phyloP scores from a whole-genome alignment of 371 early-diverging fungal genomes.

The Basidiobolus meristosporus region DNA sequence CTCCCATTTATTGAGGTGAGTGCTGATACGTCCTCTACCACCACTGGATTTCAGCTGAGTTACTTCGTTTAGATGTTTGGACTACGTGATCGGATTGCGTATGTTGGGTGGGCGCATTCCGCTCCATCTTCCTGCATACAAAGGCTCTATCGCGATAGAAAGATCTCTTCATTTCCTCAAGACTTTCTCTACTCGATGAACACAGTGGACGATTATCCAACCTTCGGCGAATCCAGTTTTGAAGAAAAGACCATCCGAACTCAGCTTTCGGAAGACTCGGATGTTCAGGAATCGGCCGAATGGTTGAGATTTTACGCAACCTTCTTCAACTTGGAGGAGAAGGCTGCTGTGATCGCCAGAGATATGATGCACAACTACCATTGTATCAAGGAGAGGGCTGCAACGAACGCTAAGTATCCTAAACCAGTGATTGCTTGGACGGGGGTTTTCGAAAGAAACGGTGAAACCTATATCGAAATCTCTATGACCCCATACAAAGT shows the following conservation, averaged over 20 bases:
- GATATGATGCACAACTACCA: conserved; percentile 42
- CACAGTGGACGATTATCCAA: conserved; percentile 15
- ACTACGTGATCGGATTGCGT: conserved; percentile 22
- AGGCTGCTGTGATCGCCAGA: conserved; percentile 25
- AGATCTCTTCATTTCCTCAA: conserved; percentile 10
- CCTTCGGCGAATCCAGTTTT: conserved; percentile 18
- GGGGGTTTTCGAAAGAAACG: conserved; percentile 33
- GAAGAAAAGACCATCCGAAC: conserved; percentile 8
- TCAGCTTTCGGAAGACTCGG: conserved; percentile 14
- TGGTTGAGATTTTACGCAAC: conserved; percentile 60
- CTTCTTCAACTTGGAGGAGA: conserved; percentile 45
- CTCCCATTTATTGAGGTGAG: no score
- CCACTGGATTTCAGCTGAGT: no score
- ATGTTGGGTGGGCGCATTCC: conserved; percentile 27
- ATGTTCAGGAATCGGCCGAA: conserved; percentile 38
- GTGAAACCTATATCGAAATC: conserved; percentile 42
- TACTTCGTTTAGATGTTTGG: conserved; percentile 48
- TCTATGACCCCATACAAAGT: conserved; percentile 34
- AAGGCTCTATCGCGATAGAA: conserved; percentile 15
- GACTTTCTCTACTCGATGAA: conserved; percentile 17
- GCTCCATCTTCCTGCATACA: conserved; percentile 47
- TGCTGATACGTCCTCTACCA: conserved; percentile 43
- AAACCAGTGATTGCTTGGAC: conserved; percentile 40
- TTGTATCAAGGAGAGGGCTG: conserved; percentile 24
- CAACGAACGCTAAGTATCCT: conserved; percentile 23